Conservation (phyloP, 805 yeast species). For the Zygotorulaspora danielsina region DNA sequence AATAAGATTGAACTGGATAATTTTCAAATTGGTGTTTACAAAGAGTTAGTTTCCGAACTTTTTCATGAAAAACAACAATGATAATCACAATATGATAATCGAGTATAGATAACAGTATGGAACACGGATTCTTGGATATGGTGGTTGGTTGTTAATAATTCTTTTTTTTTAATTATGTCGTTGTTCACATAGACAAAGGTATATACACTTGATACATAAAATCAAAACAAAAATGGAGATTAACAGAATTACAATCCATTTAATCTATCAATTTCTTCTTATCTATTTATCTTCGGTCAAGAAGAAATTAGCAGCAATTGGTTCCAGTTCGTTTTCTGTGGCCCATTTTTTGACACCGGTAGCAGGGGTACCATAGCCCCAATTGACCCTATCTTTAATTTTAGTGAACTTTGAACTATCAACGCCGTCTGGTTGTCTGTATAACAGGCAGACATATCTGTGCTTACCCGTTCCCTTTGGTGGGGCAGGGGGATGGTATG, state of each 20-base stretch:
- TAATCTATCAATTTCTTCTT: too few relatives aligned
- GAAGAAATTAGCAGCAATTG: conserved; percentile 78
- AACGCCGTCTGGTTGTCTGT: conserved; percentile 49
- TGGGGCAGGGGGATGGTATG: conserved; percentile 85
- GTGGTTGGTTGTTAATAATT: too few relatives aligned
- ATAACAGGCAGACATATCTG: conserved; percentile 75
- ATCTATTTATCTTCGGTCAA: conserved; percentile 57
- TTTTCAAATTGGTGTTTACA: conserved; percentile 38
- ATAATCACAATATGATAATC: too few relatives aligned
- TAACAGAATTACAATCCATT: too few relatives aligned
- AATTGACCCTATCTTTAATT: conserved; percentile 37
- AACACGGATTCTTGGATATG: too few relatives aligned
- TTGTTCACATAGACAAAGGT: neutral
- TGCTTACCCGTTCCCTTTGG: conserved; percentile 83
- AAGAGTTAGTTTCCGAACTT: conserved; percentile 31
- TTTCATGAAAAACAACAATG: conserved; percentile 11
- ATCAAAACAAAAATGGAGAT: too few relatives aligned
- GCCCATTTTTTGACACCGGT: conserved; percentile 77
- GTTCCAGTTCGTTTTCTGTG: conserved; percentile 52
- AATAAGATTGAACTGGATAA: conserved; percentile 33
- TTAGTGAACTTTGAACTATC: conserved; percentile 23
- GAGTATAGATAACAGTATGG: too few relatives aligned
- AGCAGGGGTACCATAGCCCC: conserved; percentile 86
- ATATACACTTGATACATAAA: neutral
- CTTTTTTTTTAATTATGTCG: too few relatives aligned